Conservation (phyloP, 1,284 basidiomycete species). For the Sutorius eximius region DNA sequence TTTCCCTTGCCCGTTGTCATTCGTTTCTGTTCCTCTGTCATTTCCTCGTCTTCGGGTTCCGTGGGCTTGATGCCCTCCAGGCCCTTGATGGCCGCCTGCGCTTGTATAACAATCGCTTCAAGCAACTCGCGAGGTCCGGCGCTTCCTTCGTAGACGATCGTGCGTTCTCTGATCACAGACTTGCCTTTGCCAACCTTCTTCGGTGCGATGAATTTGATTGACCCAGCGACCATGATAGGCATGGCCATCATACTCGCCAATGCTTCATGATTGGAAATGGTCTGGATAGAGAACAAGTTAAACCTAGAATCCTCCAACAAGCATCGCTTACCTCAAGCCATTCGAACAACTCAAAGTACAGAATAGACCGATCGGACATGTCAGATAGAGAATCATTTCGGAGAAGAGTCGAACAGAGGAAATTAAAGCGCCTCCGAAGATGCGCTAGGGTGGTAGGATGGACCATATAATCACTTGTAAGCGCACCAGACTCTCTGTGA, state of each 20-base stretch:
- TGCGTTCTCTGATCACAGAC: slow-evolving; percentile 65
- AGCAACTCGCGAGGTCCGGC: slow-evolving; percentile 86
- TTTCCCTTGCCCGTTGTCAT: slow-evolving; percentile 58
- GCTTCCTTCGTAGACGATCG: slow-evolving; percentile 84
- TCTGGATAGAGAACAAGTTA: slow-evolving; percentile 43
- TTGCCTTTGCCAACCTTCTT: slow-evolving; percentile 49
- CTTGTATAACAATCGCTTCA: slow-evolving; percentile 87
- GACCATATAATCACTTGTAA: slow-evolving; percentile 82
- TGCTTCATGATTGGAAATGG: slow-evolving; percentile 87
- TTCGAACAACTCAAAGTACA: slow-evolving; percentile 87
- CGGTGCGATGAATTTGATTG: slow-evolving; percentile 60
- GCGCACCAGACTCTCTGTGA: slow-evolving; percentile 67
- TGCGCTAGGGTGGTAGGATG: slow-evolving; percentile 89
- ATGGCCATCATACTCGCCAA: slow-evolving; percentile 93
- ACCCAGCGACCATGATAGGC: slow-evolving; percentile 85
- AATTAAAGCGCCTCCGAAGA: slow-evolving; percentile 84
- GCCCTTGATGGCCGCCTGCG: slow-evolving; percentile 82
- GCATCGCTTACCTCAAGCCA: slow-evolving; percentile 77
- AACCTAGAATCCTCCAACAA: slow-evolving; percentile 1
- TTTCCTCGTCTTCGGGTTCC: slow-evolving; percentile 54
- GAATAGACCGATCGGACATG: slow-evolving; percentile 81
- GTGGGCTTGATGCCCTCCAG: slow-evolving; percentile 62
- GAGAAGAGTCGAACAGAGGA: slow-evolving; percentile 78
- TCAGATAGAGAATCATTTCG: slow-evolving; percentile 89
- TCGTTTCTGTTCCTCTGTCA: slow-evolving; percentile 82